Base-by-base conservation (phyloP, 495 filamentous ascomycete species). In the Aspergillus funiculosus region DNA sequence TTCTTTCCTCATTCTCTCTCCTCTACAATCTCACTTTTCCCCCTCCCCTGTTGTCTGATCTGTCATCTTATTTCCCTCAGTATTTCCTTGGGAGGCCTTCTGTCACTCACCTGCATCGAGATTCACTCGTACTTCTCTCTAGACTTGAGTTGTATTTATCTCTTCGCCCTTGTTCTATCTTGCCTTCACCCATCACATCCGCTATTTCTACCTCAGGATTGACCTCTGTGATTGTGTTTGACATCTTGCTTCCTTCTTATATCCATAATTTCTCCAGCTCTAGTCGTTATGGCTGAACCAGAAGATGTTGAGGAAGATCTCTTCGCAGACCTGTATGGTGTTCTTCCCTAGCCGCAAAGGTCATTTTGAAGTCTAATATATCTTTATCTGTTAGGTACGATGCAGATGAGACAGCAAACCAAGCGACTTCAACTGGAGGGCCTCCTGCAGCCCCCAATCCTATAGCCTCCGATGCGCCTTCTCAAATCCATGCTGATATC, bases 241-340 rank as follows among this genome's bases (percentile, higher is more conserved):
- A n/a, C n/a, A n/a, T n/a, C n/a, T n/a, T n/a, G n/a, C 11, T 36
- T 11, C 31, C 14, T 43, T 19, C 8, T 17, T 13, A 44, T 27
- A 22, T 29, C 19, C 18, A 43, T 39, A 30, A 42, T 9, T 20
- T n/a, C 6, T 35, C 14, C n/a, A 26, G 32, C 20, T 28, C 29
- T 20, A 36, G 43, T 54, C 51, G 59, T 27, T 45, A 94, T 94
- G 89, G 79, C 88, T 18, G 89, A 94, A 62, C 78, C 80, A 37
- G 89, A 94, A 63, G 89, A 90, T 49, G 82, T 90, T 52, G 94
- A 97, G 40, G 94, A 97, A 58, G 92, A 98, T 77, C 85, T 98
- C 59, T 98, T 98, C 64, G 92, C 89, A 52, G 92, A 98, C 72
- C 80, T 98, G 92, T 97, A 76, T 63, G 89, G 26, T 32, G 29